Base-by-base conservation (phyloP, 2,329 filamentous ascomycete genomes). In the Lachnellula occidentalis region DNA sequence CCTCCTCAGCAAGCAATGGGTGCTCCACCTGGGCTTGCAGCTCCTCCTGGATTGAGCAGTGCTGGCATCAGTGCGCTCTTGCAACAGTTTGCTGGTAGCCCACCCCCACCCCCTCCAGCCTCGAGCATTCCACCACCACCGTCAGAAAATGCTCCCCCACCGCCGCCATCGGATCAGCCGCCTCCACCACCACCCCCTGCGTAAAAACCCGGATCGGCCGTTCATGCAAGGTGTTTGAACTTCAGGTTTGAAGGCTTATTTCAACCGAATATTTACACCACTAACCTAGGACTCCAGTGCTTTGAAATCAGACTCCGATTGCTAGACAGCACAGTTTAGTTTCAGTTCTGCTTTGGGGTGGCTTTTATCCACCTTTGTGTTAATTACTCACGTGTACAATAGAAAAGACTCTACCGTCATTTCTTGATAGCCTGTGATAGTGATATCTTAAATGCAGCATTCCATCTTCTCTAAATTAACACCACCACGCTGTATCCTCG, bases 41-140 rank as follows among this genome's bases (percentile, higher is more conserved):
- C 73, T 53, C 73, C 73, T 39, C 71, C 72, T 59, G 78, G 76
- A 50, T 74, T 84, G 45, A 74, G 75, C 56, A 78, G 76, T 55
- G 78, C 79, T 57, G 82, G 81, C 41, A 74, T 86, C 57, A 84
- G 80, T 66, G 80, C 82, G 46, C 75, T 89, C 55, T 85, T 87
- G 64, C 82, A 87, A 70, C 84, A 85, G 65, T 88, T 80, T 39
- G 75, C 70, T 56, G 72, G 71, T 43, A 73, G 77, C 47, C 72
- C 71, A 34, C 74, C 70, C 41, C 74, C 77, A 22, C 74, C 78
- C 54, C 80, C 81, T 43, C 83, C 84, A 24, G 81, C 83, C 1
- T 22, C 79, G 0, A 48, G 19, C 11, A 15, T 27, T 45, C 65
- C 65, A 21, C 74, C 70, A 46, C 73, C 75, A 27, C 72, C 78